Percentiles rank a stretch among this genome's conserved stretches.
Conservation (phyloP, 345 rosid genomes). For the Dipteronia sinensis region DNA sequence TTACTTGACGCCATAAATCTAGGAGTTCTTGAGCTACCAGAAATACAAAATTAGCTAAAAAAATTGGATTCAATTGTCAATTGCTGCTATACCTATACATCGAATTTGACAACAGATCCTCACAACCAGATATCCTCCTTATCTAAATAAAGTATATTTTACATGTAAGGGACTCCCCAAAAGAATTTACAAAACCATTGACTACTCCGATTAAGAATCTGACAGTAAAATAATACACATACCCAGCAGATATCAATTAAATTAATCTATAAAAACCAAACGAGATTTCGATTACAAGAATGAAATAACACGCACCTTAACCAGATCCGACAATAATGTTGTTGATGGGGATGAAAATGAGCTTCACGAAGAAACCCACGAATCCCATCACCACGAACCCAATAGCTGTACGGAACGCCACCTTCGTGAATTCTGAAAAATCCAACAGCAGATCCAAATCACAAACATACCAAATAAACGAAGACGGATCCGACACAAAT, state of each 20-base stretch:
- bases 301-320: conserved; percentile 14
- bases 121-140: background rate
- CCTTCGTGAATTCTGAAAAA: conserved; percentile 68
- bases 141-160: background rate
- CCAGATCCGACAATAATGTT: conserved; percentile 42
- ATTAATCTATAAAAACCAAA: background rate
- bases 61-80: background rate
- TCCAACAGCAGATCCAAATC: background rate
- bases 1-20: background rate
- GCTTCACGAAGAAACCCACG: conserved; percentile 76
- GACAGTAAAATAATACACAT: background rate
- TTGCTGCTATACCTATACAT: background rate
- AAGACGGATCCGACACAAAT: background rate
- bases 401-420: conserved; percentile 78
- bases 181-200: background rate
- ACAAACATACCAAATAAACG: background rate
- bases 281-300: background rate
- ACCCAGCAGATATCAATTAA: background rate
- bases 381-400: conserved; percentile 88
- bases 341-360: conserved; percentile 79
- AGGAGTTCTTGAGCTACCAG: background rate
- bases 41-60: background rate
- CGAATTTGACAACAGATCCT: background rate
- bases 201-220: background rate
- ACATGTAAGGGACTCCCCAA: background rate